Evolutionary conservation across 2,329 filamentous ascomycete genomes (phyloP), one percentile per base, ranked within the genome.

Genomic region (Fusarium sp.): DNA sequence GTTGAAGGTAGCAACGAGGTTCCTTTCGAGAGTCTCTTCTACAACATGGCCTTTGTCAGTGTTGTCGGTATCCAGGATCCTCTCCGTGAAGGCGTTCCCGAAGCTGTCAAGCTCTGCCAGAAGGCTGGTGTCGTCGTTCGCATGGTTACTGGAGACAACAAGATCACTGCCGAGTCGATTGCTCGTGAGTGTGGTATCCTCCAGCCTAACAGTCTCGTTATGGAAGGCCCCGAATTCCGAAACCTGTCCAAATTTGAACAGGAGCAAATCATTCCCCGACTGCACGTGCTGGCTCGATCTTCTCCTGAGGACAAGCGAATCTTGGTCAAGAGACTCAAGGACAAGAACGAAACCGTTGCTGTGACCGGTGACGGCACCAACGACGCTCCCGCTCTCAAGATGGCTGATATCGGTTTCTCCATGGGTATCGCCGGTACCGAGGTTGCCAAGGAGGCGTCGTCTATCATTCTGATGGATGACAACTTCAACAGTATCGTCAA

Each of bases 401-500:
- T 92, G 78, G 94, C 94, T 8, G 93, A 96, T 79, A 92, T 96
- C 58, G 94, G 94, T 30, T 95, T 96, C 83, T 94, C 93, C 20
- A 96, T 96, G 94, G 94, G 94, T 75, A 94, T 95, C 63, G 89
- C 93, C 15, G 94, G 94, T 70, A 95, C 94, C 0, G 94, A 95
- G 81, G 93, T 96, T 43, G 94, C 94, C 54, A 95, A 95, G 83
- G 93, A 96, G 82, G 94, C 94, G 2, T 95, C 94, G 9, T 92
- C 93, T 40, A 96, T 96, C 70, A 95, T 96, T 76, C 86, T 96
- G 15, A 95, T 95, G 93, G 94, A 95, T 80, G 94, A 96, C 83
- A 95, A 95, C 84, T 96, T 96, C 82, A 89, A 91, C 32, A 95
- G 93, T n/a, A 96, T 95, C 70, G 92, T 96, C 73, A 95, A 94